A percentile compares a stretch with the other conserved stretches of the same genome.
Evolutionary conservation across 441 rosid genomes (phyloP).

Genomic region (Brassica balearica): DNA sequence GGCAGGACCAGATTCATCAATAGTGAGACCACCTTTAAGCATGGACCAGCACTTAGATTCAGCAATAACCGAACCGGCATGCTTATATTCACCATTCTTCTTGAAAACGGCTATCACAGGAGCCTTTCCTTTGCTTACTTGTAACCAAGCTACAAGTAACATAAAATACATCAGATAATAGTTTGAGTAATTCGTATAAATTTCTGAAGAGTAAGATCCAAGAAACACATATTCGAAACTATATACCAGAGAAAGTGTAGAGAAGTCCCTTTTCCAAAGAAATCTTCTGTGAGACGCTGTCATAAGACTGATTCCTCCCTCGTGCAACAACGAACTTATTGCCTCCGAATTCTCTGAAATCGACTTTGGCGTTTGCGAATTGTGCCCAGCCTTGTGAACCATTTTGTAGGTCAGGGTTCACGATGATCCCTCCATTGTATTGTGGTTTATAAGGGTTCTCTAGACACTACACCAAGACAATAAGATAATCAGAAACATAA

Average conservation of each 20-base stretch:
- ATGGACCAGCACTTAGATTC: constrained; percentile 74
- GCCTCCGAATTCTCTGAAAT: constrained; percentile 48
- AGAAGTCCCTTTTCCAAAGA: constrained; percentile 48
- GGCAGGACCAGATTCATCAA: constrained; percentile 55
- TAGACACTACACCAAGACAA: constrained; percentile 51
- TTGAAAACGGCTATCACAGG: constrained; percentile 55
- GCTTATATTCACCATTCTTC: constrained; percentile 42
- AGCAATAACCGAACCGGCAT: constrained; percentile 57
- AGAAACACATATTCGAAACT: neutral
- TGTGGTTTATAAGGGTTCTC: constrained; percentile 59
- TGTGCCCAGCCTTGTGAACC: constrained; percentile 63
- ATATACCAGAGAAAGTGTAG: constrained; percentile 69
- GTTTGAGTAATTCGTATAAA: neutral
- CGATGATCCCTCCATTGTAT: constrained; percentile 69
- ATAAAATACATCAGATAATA: neutral
- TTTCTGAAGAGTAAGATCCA: neutral
- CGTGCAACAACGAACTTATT: constrained; percentile 61
- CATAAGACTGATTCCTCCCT: constrained; percentile 48
- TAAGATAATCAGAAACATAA: neutral
- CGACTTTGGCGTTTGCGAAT: constrained; percentile 58
- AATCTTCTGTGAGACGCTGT: constrained; percentile 59
- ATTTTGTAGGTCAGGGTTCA: constrained; percentile 63
- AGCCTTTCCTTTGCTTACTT: constrained; percentile 51
- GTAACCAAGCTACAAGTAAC: constrained; percentile 67
- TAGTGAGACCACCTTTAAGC: constrained; percentile 79